These are phyloP conservation scores for Dalbergia oliveri DNA, from an alignment of 306 rosid species.

Conservation along the genomic window DNA sequence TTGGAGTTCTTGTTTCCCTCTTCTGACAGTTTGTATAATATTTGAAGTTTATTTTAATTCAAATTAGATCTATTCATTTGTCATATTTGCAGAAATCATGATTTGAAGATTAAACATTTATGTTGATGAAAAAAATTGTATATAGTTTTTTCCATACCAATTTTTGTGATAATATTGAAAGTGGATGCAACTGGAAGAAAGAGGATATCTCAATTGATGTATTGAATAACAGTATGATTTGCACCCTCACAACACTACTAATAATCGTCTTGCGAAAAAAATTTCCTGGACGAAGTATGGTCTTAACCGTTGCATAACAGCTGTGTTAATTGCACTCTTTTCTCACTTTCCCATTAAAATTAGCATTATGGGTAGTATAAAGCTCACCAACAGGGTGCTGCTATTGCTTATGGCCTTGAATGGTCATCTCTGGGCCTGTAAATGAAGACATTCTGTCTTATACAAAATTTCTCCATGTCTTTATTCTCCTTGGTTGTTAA, in stretches of 20 bases:
- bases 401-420: neutral
- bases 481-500: neutral
- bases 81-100: slow-evolving; percentile 17
- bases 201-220: slow-evolving; percentile 17
- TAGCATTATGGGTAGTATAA: no score
- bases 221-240: slow-evolving; percentile 8
- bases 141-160: neutral
- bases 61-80: slow-evolving; percentile 24
- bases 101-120: slow-evolving; percentile 38
- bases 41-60: slow-evolving; percentile 27
- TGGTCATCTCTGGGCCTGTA: slow-evolving; percentile 9
- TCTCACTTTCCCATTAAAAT: neutral
- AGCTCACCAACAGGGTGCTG: no score
- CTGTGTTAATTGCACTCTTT: neutral
- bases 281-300: slow-evolving; percentile 17
- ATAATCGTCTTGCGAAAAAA: neutral
- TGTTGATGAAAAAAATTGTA: neutral
- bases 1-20: slow-evolving; percentile 34
- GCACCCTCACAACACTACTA: neutral
- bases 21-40: neutral
- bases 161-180: neutral
- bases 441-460: no score
- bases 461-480: neutral
- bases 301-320: slow-evolving; percentile 11
- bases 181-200: neutral